Base-by-base conservation (phyloP, 2,329 filamentous ascomycete genomes). In the Fusarium musae region DNA sequence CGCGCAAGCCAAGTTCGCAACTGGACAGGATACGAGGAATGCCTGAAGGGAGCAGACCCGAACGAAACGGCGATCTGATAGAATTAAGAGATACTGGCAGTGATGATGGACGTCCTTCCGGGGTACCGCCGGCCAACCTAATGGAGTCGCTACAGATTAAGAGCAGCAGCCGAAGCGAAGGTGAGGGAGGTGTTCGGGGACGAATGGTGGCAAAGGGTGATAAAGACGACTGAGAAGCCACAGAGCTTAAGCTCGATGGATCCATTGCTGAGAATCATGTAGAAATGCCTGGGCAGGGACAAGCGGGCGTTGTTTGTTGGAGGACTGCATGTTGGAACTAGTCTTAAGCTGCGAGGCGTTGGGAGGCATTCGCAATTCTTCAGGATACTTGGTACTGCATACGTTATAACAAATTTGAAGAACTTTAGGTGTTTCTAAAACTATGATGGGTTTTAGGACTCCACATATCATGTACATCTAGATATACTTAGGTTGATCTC, bases 81-180 rank as follows among this genome's bases (percentile, higher is more conserved):
- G 93, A 95, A 79, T 84, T 95, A 68, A 87, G 90, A 26, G 91
- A 93, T 77, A 85, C 88, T 28, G 84, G 85, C 28, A 88, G 87
- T 77, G 88, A 90, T 59, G 88, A 90, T 70, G 87, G 86, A 47
- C 81, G 79, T 39, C 63, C 78, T 37, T 62, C 75, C 10, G 59
- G 63, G n/a, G 75, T 74, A 28, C 63, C 63, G 4, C 59, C 80
- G 10, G 66, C 77, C 30, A 78, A 78, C 50, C 66, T 83, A 54
- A 72, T 80, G 57, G 82, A 80, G 65, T 75, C 81, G 49, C 73
- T 79, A 16, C 74, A 78, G 19, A 69, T 64, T 13, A 71, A 67
- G 56, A 80, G 82, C 13, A 84, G 82, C 6, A 81, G 82, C 30
- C 80, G 84, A 36, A 83, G 80, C 34, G 82, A 83, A 12, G 81